A percentile compares a stretch with the other conserved stretches of the same genome.
Evolutionary conservation across 257 asterid genomes (phyloP).

Genomic region (Nicotiana paniculata): DNA sequence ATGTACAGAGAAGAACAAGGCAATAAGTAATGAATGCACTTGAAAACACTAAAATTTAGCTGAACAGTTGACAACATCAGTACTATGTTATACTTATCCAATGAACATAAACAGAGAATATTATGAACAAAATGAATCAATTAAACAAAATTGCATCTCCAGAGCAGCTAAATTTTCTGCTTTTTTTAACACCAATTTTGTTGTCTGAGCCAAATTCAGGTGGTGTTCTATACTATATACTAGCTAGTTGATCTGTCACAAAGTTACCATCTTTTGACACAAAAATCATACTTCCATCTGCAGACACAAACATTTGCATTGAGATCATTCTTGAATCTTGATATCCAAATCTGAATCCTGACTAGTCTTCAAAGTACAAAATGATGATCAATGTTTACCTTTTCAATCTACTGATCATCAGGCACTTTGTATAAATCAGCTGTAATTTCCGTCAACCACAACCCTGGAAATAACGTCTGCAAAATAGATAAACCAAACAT

Average conservation of each 20-base stretch:
- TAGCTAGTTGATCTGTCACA: constrained; percentile 18
- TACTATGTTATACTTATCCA: constrained; percentile 11
- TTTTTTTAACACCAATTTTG: background rate
- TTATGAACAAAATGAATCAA: constrained; percentile 12
- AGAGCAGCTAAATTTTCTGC: constrained; percentile 8
- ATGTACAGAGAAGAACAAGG: background rate
- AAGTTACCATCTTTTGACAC: constrained; percentile 5
- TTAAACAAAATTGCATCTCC: constrained; percentile 11
- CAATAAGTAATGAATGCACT: background rate
- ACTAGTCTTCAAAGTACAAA: background rate
- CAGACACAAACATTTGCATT: background rate
- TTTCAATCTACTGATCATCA: constrained; percentile 5
- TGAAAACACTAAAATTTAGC: background rate
- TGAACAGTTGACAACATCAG: background rate
- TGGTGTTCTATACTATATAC: background rate
- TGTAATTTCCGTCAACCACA: constrained; percentile 16
- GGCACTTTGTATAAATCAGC: constrained; percentile 18
- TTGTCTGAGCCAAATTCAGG: background rate
- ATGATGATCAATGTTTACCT: background rate
- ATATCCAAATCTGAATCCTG: background rate
- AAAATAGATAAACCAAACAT: background rate
- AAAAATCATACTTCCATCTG: constrained; percentile 11
- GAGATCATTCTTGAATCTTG: background rate
- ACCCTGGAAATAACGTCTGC: constrained; percentile 22
- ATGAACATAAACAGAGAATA: constrained; percentile 11